Evolutionary conservation across 2,329 filamentous ascomycete species (phyloP).

Genomic region (Trichoderma simmonsii): DNA sequence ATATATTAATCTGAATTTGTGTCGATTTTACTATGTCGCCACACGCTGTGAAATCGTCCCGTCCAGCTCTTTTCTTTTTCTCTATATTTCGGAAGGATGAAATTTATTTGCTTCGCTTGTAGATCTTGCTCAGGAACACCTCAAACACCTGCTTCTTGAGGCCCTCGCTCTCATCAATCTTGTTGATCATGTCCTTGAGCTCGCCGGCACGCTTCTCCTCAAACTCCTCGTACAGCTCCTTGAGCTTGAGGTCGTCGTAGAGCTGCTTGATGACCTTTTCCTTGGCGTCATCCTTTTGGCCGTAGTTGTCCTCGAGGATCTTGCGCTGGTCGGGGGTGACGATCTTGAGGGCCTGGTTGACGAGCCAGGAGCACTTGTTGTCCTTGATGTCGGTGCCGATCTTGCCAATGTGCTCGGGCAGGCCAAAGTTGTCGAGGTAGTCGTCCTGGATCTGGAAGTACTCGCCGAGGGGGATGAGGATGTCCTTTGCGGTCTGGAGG

Average conservation of each 20-base stretch:
- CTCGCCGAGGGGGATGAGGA: conserved; percentile 94
- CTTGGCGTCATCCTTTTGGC: conserved; percentile 78
- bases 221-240: conserved; percentile 80
- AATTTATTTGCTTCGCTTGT: conserved; percentile 91
- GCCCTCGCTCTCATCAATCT: conserved; percentile 81
- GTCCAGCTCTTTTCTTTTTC: background rate
- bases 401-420: conserved; percentile 91
- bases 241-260: conserved; percentile 79
- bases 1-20: background rate
- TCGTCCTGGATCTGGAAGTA: conserved; percentile 99
- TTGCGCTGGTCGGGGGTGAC: conserved; percentile 81
- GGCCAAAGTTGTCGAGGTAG: conserved; percentile 96
- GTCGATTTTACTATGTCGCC: background rate
- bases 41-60: background rate
- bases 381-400: conserved; percentile 98
- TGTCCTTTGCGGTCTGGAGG: conserved; percentile 82
- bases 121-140: conserved; percentile 90
- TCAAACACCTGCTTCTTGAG: conserved; percentile 90
- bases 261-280: conserved; percentile 87
- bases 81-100: background rate
- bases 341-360: conserved; percentile 86
- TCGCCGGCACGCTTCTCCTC: conserved; percentile 85
- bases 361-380: conserved; percentile 99
- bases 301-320: conserved; percentile 89
- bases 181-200: conserved; percentile 69